Evolutionary conservation across 1,284 basidiomycete species (phyloP).

Genomic region (Sanghuangporus sanghuang): DNA sequence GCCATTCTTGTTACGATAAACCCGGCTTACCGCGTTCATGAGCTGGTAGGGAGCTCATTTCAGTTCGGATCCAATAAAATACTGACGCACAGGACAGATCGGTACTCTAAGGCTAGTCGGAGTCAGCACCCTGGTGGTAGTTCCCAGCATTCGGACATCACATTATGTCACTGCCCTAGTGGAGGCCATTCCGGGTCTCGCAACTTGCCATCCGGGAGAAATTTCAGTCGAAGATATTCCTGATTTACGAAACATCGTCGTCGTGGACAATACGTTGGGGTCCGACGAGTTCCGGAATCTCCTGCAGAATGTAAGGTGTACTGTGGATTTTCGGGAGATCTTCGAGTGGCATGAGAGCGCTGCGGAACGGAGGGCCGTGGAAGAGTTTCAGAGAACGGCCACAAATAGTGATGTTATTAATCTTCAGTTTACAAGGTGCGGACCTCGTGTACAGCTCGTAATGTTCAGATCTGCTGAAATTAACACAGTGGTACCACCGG

Average conservation of each 20-base stretch:
- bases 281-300: constrained; percentile 35
- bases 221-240: constrained; percentile 63
- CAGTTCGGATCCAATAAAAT: not conserved
- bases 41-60: constrained; percentile 48
- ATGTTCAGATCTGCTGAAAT: not conserved
- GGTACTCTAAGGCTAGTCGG: constrained; percentile 59
- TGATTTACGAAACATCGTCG: constrained; percentile 57
- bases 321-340: constrained; percentile 63
- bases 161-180: constrained; percentile 55
- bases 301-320: constrained; percentile 40
- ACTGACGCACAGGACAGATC: constrained; percentile 35
- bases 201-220: constrained; percentile 41
- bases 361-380: constrained; percentile 36
- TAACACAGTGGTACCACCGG: constrained; percentile 70
- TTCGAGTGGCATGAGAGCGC: constrained; percentile 55
- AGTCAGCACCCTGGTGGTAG: constrained; percentile 68
- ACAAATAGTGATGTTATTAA: constrained; percentile 71
- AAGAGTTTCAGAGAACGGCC: constrained; percentile 36
- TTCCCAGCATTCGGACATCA: constrained; percentile 65
- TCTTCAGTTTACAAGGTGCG: constrained; percentile 77
- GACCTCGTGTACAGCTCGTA: constrained; percentile 5
- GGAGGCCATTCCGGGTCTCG: constrained; percentile 56
- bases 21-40: constrained; percentile 70
- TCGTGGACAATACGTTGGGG: constrained; percentile 58
- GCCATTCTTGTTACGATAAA: constrained; percentile 80